phyloP scores from a whole-genome alignment of 2,329 filamentous ascomycete genomes.

The Fusarium guadeloupense region DNA sequence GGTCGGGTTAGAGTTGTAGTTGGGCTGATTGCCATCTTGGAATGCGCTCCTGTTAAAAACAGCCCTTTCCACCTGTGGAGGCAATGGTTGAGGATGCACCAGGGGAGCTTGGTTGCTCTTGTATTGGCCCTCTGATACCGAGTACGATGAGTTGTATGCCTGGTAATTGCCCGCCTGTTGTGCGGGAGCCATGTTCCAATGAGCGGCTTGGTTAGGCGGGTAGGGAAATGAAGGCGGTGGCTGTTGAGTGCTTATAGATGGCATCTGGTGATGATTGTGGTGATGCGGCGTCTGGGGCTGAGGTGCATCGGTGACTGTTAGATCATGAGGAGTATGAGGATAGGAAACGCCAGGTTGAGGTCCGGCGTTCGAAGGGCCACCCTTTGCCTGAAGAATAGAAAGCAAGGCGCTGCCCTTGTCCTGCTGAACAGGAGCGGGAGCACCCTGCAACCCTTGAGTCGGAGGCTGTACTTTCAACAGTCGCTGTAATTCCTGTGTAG shows the following conservation, averaged over 20 bases:
- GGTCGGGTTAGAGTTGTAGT: conserved; percentile 5
- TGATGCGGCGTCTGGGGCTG: conserved; percentile 68
- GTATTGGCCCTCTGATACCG: conserved; percentile 34
- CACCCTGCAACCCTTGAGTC: conserved; percentile 57
- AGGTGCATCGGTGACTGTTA: conserved; percentile 58
- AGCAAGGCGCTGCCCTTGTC: conserved; percentile 63
- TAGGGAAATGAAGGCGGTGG: conserved; percentile 47
- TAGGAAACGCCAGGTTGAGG: conserved; percentile 39
- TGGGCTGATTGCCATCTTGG: conserved; percentile 39
- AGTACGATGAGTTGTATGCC: conserved; percentile 28
- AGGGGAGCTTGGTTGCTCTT: conserved; percentile 40
- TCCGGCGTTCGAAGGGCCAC: conserved; percentile 19
- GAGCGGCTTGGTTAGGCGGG: conserved; percentile 29
- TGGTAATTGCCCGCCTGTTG: conserved; percentile 30
- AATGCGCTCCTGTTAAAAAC: conserved; percentile 55
- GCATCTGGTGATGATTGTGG: conserved; percentile 57
- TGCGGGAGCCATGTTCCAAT: conserved; percentile 24
- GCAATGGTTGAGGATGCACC: conserved; percentile 60
- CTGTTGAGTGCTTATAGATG: conserved; percentile 41
- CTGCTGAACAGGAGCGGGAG: conserved; percentile 40
- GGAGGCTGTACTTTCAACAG: conserved; percentile 65
- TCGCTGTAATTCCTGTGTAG: conserved; percentile 62
- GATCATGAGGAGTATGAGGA: conserved; percentile 65
- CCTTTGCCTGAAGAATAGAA: conserved; percentile 59
- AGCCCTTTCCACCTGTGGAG: conserved; percentile 64